Evolutionary conservation across 2,329 filamentous ascomycete genomes (phyloP).

Genomic region (Metarhizium rileyi): DNA sequence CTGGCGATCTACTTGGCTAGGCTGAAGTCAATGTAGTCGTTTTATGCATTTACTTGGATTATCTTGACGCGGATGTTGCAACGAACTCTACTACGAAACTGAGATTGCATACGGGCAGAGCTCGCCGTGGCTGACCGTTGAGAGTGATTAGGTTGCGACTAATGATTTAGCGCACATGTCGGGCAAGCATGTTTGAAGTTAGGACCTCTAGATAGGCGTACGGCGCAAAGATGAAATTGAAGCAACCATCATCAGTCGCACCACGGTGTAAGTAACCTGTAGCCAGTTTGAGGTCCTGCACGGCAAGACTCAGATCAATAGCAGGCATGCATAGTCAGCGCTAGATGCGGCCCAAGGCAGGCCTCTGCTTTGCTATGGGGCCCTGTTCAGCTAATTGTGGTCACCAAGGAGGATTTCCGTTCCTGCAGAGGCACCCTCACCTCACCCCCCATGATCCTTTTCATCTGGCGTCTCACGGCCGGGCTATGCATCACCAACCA

Average conservation of each 20-base stretch:
- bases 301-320: background rate
- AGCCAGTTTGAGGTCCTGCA: background rate
- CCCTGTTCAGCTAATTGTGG: background rate
- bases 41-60: background rate
- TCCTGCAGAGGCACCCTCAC: background rate
- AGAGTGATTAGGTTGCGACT: background rate
- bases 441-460: background rate
- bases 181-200: slow-evolving; percentile 20
- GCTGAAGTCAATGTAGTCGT: background rate
- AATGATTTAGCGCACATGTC: background rate
- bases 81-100: background rate
- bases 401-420: background rate
- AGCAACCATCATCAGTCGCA: slow-evolving; percentile 15
- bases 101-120: background rate
- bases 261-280: no score
- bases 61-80: background rate
- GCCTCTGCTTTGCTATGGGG: background rate
- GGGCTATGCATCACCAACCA: background rate
- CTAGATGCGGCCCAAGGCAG: background rate
- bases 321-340: background rate
- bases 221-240: slow-evolving; percentile 27
- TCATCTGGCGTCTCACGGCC: background rate
- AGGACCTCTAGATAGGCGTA: slow-evolving; percentile 31
- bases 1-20: slow-evolving; percentile 41
- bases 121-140: background rate